Base-by-base conservation (phyloP, 2,329 filamentous ascomycete genomes). In the Amesomyces nigricolor region DNA sequence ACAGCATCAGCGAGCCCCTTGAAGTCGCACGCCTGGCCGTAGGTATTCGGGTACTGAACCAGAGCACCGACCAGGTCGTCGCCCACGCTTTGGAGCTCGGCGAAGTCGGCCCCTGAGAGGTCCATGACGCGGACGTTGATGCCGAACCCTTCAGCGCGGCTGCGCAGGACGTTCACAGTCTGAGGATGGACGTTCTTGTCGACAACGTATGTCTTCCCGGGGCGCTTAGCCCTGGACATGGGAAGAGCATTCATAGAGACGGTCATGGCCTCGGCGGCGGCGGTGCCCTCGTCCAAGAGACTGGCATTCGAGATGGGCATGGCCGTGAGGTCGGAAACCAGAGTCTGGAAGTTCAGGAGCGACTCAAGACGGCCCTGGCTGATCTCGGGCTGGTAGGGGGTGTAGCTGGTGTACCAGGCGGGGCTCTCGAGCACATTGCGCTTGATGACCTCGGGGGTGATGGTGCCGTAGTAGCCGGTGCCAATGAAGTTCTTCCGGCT, bases 321-420 rank as follows among this genome's bases (percentile, higher is more conserved):
- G 1, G 83, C 90, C 0, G 92, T 96, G 61, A 97, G 76, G 68
- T 96, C 92, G 2, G 86, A 85, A 8, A 95, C 87, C 76, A 97
- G 79, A 16, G 92, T 97, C 77, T 97, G 92, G 75, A 91, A 97
- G 77, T 97, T 97, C 60, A 97, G 77, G 52, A 97, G 76, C 5
- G 90, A 95, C 77, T 96, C 90, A 59, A 97, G 74, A 53, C 92
- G 85, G 37, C 92, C 92, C 74, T 97, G 92, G 70, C 91, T 96
- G 75, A 97, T 96, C 74, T 97, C 92, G 2, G 92, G 88, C 75
- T 97, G 92, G 73, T 96, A 97, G 14, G 92, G 92, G 0, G 92
- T 96, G 72, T 97, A 96, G 74, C 91, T 96, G 40, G 92, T 97
- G 71, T 97, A 97, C 92, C 92, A 97, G 9, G 86, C 91, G 5